Evolutionary conservation across 495 filamentous ascomycete genomes (phyloP).

Genomic region (Podospora anserina): DNA sequence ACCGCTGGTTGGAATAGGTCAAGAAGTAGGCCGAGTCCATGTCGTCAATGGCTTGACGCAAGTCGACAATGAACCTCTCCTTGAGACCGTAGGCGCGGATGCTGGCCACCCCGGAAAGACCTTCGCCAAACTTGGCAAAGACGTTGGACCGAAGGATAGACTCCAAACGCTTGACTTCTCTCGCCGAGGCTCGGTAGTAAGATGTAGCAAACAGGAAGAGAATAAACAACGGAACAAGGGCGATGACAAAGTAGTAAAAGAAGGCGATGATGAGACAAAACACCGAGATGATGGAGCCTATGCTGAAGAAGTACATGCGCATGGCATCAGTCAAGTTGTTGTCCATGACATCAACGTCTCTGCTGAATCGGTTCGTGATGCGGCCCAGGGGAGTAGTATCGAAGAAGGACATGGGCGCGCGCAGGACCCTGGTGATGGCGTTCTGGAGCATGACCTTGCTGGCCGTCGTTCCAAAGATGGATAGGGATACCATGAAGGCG

Average conservation of each 20-base stretch:
- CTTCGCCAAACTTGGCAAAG: constrained; percentile 90
- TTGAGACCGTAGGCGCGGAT: constrained; percentile 87
- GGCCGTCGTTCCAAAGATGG: constrained; percentile 73
- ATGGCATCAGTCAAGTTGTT: constrained; percentile 87
- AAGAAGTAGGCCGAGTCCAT: constrained; percentile 95
- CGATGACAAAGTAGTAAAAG: constrained; percentile 92
- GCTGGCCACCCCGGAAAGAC: constrained; percentile 73
- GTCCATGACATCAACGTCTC: constrained; percentile 94
- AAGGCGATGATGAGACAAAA: constrained; percentile 87
- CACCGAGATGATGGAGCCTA: constrained; percentile 73
- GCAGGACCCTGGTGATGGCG: constrained; percentile 76
- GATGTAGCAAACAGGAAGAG: constrained; percentile 78
- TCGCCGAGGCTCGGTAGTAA: constrained; percentile 87
- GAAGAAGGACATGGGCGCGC: constrained; percentile 96
- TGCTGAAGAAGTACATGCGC: constrained; percentile 86
- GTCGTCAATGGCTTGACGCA: constrained; percentile 70
- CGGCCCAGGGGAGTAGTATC: constrained; percentile 94
- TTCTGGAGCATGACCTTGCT: constrained; percentile 78
- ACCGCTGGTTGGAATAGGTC: constrained; percentile 90
- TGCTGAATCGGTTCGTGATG: constrained; percentile 95
- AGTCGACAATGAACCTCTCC: constrained; percentile 63
- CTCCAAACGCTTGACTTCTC: constrained; percentile 93
- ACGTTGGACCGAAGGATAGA: constrained; percentile 80
- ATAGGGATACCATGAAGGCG: constrained; percentile 56
- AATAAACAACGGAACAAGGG: constrained; percentile 74